Evolutionary conservation across 176 grass and related monocot genomes (phyloP), one percentile per base, ranked within the genome.

Genomic region (Aegilops sharonensis): DNA sequence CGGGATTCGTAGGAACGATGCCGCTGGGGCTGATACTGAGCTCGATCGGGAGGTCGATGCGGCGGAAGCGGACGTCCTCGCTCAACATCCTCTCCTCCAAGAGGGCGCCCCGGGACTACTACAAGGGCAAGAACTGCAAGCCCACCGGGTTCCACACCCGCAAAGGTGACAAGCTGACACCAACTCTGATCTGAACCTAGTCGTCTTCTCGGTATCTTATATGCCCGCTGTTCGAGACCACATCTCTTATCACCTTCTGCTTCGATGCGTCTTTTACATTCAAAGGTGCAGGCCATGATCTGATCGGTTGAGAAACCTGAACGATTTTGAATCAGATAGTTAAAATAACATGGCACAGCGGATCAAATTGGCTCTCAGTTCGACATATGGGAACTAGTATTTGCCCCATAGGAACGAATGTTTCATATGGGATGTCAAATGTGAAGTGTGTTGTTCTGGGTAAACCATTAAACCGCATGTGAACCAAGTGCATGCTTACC

Each of bases 41-140:
- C 65, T 89, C 91, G 48, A 78, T 98, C 23, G 91, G 90, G 14
- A 93, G 93, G 91, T 73, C 89, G 74, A 92, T 98, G 91, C 85
- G 92, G 66, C 90, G 90, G 86, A 98, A 95, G 78, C 87, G 91
- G 43, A 27, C 85, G 12, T 98, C 96, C 18, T 95, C 96, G 45
- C 84, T 98, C 29, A 91, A 57, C 79, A 98, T 98, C 90, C 88
- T 98, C 43, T 91, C 96, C 83, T 94, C 96, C 30, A 98, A 98
- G 88, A 64, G 91, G 90, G 93, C 81, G 36, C 93, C 96, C 9
- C 30, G 96, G 79, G 90, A 94, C n/a, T 98, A 98, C 86, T 95
- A 98, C 90, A 95, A 98, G 88, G 96, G 96, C 30, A 98, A 98
- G 86, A 98, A 98, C 67, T 98, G 96, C 93, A 98, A 95, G 90